Base-by-base conservation (phyloP, 2,329 filamentous ascomycete species). In the Pseudogymnoascus sp. region DNA sequence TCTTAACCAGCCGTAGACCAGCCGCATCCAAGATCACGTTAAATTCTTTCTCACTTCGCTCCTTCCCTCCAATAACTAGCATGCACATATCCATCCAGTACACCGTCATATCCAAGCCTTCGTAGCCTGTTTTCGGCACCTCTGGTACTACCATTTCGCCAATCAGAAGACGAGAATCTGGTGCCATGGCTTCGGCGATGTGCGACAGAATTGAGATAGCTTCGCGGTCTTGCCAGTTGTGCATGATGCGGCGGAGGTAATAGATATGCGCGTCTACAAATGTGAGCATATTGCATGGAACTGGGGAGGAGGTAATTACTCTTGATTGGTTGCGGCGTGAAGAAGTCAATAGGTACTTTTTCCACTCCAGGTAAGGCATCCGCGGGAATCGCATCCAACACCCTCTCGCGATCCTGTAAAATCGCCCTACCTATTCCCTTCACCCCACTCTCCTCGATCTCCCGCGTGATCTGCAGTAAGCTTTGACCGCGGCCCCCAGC, bases 211-310 rank as follows among this genome's bases (percentile, higher is more conserved):
- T 70, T 11, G 31, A 60, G 2, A 42, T 42, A 31, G 62, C 62
- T 21, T 65, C 53, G 5, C 56, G 60, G 35, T 69, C 65, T 63
- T 67, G 65, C 63, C 66, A 70, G 35, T 70, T 69, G 33, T 70
- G 68, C 60, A 69, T 62, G 8, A 67, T 68, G 16, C 68, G 65
- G 11, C 69, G 67, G 18, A 70, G 65, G 53, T 69, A 69, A 40
- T 70, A 70, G 8, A 68, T 63, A n/a, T 70, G 65, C 11, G 69
- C 69, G 42, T 66, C 66, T 68, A 18, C 5, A 10, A 28, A 33
- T 16, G n/a, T 18, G 31, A 25, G 5, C 11, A 40, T 65, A 18
- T 18, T 33, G 33, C 10, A 25, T 5, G 16, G 14, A 40, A 25
- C n/a, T n/a, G 31, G 33, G 10, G 11, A 40, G 33, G 63, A 25